Evolutionary conservation across 2,329 filamentous ascomycete genomes (phyloP), one percentile per base, ranked within the genome.

Genomic region (Clonostachys byssicola): DNA sequence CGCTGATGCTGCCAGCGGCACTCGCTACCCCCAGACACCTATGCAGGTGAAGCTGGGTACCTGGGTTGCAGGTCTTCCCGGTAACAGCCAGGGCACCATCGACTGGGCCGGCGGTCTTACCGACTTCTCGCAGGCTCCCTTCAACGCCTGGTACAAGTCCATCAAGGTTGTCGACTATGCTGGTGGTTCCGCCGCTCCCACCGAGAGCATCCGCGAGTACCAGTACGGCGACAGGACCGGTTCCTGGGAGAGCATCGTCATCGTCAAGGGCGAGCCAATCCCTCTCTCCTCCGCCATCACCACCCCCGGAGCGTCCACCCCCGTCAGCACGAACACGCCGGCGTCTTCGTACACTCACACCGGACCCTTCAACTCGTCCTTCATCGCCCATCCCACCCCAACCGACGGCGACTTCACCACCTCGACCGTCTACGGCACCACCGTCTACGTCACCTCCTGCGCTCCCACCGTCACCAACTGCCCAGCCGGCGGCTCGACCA

Each of bases 1-100:
- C 55, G 68, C 65, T 14, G 78, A 87, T 45, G 85, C 83, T 45
- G 62, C 79, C 57, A 70, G 70, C 44, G 81, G 78, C 43, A 63
- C 68, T 47, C 75, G 77, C 54, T 89, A 80, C 71, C 86, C 86
- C 42, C 86, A 89, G 72, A 88, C 85, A 10, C 86, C 86, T 43
- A 85, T 86, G 80, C 80, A 84, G 63, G 63, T 89, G 58, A 85
- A 83, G 65, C 66, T 89, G 42, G 86, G 86, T 52, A 78, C 80
- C 55, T 88, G 85, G 84, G 78, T 81, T 43, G 81, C 73, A 45
- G 80, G 81, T 47, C 70, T 77, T 56, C 65, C 69, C 49, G 64
- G 69, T 52, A 86, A 89, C 56, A 61, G 80, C 35, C 64, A 78
- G 49, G 89, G 89, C 50, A 94, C 89, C 34, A 86, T 91, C 51